A percentile compares a stretch with the other conserved stretches of the same genome.
phyloP scores from a whole-genome alignment of 1,284 basidiomycete genomes.

The Xerocomus cyaneibrunnescens region DNA sequence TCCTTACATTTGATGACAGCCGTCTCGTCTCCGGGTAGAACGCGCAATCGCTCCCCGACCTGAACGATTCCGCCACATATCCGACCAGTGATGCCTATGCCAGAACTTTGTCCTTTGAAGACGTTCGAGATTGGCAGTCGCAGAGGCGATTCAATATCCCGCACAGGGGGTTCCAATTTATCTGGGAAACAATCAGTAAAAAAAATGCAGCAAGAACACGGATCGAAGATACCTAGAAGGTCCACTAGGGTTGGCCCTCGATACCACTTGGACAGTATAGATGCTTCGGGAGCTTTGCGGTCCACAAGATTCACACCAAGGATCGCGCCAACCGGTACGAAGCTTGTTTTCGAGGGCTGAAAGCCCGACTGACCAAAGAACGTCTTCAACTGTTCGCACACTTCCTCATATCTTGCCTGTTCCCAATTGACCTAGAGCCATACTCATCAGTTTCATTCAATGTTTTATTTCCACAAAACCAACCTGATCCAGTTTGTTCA shows the following conservation, averaged over 20 bases:
- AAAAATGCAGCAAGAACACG: neutral
- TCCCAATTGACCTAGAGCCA: slow-evolving; percentile 78
- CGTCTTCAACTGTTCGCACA: slow-evolving; percentile 69
- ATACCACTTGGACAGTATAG: slow-evolving; percentile 74
- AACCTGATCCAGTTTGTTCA: slow-evolving; percentile 95
- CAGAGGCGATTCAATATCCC: slow-evolving; percentile 77
- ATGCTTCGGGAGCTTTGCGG: slow-evolving; percentile 48
- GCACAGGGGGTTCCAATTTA: slow-evolving; percentile 74
- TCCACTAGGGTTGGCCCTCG: slow-evolving; percentile 83
- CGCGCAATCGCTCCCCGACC: slow-evolving; percentile 84
- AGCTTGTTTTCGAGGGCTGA: slow-evolving; percentile 72
- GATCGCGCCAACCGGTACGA: slow-evolving; percentile 90
- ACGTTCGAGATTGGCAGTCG: slow-evolving; percentile 94
- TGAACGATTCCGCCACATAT: slow-evolving; percentile 88
- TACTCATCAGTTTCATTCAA: slow-evolving; percentile 7
- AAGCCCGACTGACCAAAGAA: slow-evolving; percentile 92
- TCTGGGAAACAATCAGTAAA: slow-evolving; percentile 46
- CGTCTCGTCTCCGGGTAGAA: slow-evolving; percentile 91
- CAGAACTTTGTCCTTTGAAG: slow-evolving; percentile 86
- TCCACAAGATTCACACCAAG: slow-evolving; percentile 83
- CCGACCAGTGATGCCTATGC: slow-evolving; percentile 83
- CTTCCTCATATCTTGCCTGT: slow-evolving; percentile 81
- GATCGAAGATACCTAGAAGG: slow-evolving; percentile 61
- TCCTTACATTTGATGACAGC: slow-evolving; percentile 76
- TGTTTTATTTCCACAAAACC: slow-evolving; percentile 21